These are phyloP conservation scores for Citrus glauca DNA, from an alignment of 345 rosid genomes.

Conservation along the genomic window DNA sequence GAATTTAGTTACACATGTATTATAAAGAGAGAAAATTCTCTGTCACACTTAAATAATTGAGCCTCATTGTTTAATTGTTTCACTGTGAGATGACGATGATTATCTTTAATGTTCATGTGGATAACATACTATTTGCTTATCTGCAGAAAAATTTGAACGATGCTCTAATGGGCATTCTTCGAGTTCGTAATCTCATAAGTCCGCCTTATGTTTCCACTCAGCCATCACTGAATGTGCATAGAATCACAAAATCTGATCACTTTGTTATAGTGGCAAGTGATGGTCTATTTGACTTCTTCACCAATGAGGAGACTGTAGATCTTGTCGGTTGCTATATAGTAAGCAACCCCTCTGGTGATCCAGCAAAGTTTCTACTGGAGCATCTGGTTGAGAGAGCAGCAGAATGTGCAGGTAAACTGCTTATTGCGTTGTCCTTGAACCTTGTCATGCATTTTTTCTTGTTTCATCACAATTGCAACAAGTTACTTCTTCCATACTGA, in stretches of 20 bases:
- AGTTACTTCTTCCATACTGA: background rate
- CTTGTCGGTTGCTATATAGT: conserved; percentile 58
- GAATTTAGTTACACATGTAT: background rate
- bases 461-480: background rate
- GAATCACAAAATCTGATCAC: conserved; percentile 67
- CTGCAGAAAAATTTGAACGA: conserved; percentile 74
- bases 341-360: conserved; percentile 72
- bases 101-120: background rate
- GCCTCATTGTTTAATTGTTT: background rate
- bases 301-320: conserved; percentile 75
- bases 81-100: background rate
- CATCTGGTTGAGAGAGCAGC: conserved; percentile 85
- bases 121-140: background rate
- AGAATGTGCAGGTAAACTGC: conserved; percentile 68
- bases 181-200: conserved; percentile 77
- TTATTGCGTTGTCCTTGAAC: background rate
- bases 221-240: conserved; percentile 76
- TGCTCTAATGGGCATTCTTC: conserved; percentile 94
- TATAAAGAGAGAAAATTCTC: background rate
- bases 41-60: background rate
- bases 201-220: conserved; percentile 86
- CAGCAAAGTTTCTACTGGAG: conserved; percentile 82
- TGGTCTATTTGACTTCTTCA: conserved; percentile 90
- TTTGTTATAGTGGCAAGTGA: conserved; percentile 92
- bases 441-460: background rate